phyloP scores from a whole-genome alignment of 2,329 filamentous ascomycete species.

The Stachybotrys elegans region DNA sequence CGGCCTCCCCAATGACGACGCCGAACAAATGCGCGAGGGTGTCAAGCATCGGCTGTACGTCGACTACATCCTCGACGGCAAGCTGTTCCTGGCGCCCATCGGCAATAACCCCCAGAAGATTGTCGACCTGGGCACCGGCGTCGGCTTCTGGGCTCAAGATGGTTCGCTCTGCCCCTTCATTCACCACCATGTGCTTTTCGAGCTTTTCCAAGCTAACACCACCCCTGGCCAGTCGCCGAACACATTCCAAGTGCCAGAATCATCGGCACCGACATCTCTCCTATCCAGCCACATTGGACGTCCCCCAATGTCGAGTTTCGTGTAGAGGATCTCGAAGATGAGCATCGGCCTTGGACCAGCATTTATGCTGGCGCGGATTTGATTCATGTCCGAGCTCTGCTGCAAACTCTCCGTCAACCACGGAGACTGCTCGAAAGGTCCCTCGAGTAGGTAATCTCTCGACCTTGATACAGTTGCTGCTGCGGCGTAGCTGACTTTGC shows the following conservation, averaged over 20 bases:
- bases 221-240: conserved; percentile 33
- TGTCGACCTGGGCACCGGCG: conserved; percentile 45
- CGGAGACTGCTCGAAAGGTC: conserved; percentile 41
- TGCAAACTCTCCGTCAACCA: conserved; percentile 46
- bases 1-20: conserved; percentile 48
- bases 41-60: conserved; percentile 43
- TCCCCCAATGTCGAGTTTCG: conserved; percentile 53
- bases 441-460: conserved; percentile 28
- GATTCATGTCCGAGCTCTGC: conserved; percentile 48
- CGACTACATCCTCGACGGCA: conserved; percentile 39
- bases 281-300: conserved; percentile 39
- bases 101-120: conserved; percentile 41
- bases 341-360: conserved; percentile 26
- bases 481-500: conserved; percentile 6
- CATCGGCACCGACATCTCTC: conserved; percentile 39
- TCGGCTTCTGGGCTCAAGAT: conserved; percentile 52
- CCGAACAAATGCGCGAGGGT: conserved; percentile 43
- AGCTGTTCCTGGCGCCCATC: conserved; percentile 38
- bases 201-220: background rate
- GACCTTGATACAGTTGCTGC: background rate
- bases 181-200: no score
- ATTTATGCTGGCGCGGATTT: conserved; percentile 40
- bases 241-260: conserved; percentile 38
- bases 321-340: conserved; percentile 31
- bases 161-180: conserved; percentile 23